phyloP scores from a whole-genome alignment of 495 filamentous ascomycete genomes.

The Neurospora sp. region DNA sequence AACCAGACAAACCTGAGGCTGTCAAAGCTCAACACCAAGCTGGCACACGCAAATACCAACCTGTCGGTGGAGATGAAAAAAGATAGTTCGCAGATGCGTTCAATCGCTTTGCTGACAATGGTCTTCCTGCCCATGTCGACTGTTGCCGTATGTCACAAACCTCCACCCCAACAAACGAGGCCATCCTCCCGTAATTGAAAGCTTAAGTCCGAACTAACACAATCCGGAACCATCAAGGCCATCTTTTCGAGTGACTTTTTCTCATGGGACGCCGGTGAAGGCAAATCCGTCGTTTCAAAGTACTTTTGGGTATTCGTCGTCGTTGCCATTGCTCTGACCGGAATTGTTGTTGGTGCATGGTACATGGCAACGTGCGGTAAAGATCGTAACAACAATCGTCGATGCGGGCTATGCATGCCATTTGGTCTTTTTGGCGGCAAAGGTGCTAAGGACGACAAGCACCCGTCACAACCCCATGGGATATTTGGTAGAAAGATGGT shows the following conservation, averaged over 20 bases:
- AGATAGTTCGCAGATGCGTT: conserved; percentile 23
- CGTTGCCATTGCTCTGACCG: not conserved
- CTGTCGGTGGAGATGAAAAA: not conserved
- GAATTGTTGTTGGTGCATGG: not conserved
- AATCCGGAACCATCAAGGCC: too few species aligned
- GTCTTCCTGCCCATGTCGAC: conserved; percentile 11
- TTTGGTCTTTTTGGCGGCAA: too few species aligned
- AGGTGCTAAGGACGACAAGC: too few species aligned
- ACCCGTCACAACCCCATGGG: too few species aligned
- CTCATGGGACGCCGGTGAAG: not conserved
- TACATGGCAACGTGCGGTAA: not conserved
- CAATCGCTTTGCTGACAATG: conserved; percentile 22
- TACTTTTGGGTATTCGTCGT: not conserved
- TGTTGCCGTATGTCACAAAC: not conserved
- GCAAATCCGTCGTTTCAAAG: not conserved
- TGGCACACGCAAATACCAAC: not conserved
- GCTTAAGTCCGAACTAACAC: too few species aligned
- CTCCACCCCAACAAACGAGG: too few species aligned
- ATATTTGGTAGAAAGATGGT: too few species aligned
- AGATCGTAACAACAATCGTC: too few species aligned
- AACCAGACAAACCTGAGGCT: not conserved
- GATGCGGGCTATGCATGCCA: too few species aligned
- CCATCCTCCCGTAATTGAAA: too few species aligned
- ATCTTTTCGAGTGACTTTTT: not conserved
- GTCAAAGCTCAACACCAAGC: not conserved